A percentile compares a stretch with the other conserved stretches of the same genome.
Conservation (phyloP, 1,139 yeast species). For the Sugiyamaella paludigena region DNA sequence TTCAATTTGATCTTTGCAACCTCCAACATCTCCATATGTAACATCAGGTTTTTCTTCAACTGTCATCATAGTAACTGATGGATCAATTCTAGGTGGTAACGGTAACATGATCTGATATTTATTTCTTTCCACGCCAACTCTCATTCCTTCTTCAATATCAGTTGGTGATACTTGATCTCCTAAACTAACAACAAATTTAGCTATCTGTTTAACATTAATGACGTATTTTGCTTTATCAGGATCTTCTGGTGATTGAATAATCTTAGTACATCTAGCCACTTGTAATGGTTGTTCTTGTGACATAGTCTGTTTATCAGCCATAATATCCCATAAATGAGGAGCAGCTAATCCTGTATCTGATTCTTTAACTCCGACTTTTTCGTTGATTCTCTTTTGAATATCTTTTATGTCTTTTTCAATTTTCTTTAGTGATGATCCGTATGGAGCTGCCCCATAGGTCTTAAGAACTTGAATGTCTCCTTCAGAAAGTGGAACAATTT, state of each 20-base stretch:
- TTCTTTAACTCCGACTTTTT: constrained; percentile 89
- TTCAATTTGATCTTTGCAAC: constrained; percentile 96
- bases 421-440: constrained; percentile 72
- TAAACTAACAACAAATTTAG: constrained; percentile 92
- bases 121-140: constrained; percentile 97
- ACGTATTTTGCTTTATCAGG: constrained; percentile 90
- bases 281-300: constrained; percentile 93
- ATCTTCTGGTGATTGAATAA: constrained; percentile 66
- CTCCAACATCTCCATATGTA: constrained; percentile 86
- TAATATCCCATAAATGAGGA: constrained; percentile 95
- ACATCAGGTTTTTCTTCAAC: constrained; percentile 97
- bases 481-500: constrained; percentile 84
- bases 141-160: constrained; percentile 98
- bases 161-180: constrained; percentile 98
- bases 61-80: constrained; percentile 99
- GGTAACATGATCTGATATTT: constrained; percentile 97
- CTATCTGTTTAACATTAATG: constrained; percentile 95
- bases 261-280: constrained; percentile 97
- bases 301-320: constrained; percentile 93
- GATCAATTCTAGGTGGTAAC: constrained; percentile 95
- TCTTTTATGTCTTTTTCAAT: constrained; percentile 83
- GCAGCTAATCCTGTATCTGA: constrained; percentile 95
- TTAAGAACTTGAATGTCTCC: constrained; percentile 96
- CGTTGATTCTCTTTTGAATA: constrained; percentile 83
- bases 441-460: constrained; percentile 95